Conservation (phyloP, 257 asterid species). For the Petrea volubilis region DNA sequence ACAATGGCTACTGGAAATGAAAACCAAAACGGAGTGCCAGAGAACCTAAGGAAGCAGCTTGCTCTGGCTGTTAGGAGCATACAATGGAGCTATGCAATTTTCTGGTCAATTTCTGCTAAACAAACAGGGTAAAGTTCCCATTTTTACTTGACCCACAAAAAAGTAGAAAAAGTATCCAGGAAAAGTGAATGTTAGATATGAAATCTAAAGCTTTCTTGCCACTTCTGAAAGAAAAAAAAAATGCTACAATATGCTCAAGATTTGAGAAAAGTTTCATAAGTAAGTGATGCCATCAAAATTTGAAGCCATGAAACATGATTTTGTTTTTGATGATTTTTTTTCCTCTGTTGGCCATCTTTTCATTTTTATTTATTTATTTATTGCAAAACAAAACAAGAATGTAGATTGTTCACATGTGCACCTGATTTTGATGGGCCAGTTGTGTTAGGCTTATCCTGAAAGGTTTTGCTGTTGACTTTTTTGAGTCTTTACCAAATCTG, state of each 20-base stretch:
- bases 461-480: slow-evolving; percentile 12
- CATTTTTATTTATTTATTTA: not conserved
- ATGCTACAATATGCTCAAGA: not conserved
- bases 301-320: not conserved
- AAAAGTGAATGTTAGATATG: not conserved
- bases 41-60: slow-evolving; percentile 62
- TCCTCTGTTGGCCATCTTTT: not conserved
- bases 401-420: slow-evolving; percentile 15
- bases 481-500: slow-evolving; percentile 15
- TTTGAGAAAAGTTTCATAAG: not conserved
- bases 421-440: slow-evolving; percentile 22
- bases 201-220: not conserved
- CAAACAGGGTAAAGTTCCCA: slow-evolving; percentile 57
- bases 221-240: not conserved
- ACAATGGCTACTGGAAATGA: slow-evolving; percentile 48
- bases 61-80: slow-evolving; percentile 74
- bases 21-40: slow-evolving; percentile 36
- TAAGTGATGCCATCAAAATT: not conserved
- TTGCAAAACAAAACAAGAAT: slow-evolving; percentile 4
- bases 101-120: slow-evolving; percentile 71
- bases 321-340: not conserved
- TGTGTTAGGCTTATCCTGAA: not conserved
- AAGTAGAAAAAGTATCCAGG: not conserved
- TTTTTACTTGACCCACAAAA: slow-evolving; percentile 1
- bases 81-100: slow-evolving; percentile 88